phyloP scores from a whole-genome alignment of 129 eudicot species.

The carrot (Daucus carota) region DNA sequence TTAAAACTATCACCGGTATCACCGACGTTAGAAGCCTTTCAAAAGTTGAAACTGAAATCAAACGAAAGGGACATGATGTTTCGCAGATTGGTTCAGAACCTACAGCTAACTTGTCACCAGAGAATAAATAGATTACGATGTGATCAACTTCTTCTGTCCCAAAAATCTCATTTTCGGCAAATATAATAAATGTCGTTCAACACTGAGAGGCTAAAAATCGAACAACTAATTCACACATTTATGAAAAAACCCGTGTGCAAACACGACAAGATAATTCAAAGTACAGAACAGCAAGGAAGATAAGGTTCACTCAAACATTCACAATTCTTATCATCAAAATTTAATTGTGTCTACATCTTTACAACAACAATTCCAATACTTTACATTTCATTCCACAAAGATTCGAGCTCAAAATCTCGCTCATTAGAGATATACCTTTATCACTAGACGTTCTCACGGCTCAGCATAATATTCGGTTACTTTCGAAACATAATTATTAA shows the following conservation, averaged over 20 bases:
- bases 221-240: background rate
- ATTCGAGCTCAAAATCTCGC: background rate
- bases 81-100: too few relatives aligned
- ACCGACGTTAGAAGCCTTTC: too few relatives aligned
- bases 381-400: too few relatives aligned
- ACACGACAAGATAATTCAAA: background rate
- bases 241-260: background rate
- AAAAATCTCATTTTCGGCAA: background rate
- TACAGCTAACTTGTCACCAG: too few relatives aligned
- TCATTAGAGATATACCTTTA: background rate
- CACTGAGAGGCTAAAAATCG: background rate
- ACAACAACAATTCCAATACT: background rate
- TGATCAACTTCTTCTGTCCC: background rate
- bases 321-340: background rate
- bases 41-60: too few relatives aligned
- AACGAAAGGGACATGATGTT: too few relatives aligned
- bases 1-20: too few relatives aligned
- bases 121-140: too few relatives aligned
- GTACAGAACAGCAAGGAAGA: background rate
- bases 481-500: conserved; percentile 43
- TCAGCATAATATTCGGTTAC: background rate
- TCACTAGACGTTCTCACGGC: background rate
- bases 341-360: background rate
- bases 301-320: background rate
- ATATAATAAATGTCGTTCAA: too few relatives aligned